Conservation (phyloP, 768 basidiomycete species). For the Tubosaeta sp. region DNA sequence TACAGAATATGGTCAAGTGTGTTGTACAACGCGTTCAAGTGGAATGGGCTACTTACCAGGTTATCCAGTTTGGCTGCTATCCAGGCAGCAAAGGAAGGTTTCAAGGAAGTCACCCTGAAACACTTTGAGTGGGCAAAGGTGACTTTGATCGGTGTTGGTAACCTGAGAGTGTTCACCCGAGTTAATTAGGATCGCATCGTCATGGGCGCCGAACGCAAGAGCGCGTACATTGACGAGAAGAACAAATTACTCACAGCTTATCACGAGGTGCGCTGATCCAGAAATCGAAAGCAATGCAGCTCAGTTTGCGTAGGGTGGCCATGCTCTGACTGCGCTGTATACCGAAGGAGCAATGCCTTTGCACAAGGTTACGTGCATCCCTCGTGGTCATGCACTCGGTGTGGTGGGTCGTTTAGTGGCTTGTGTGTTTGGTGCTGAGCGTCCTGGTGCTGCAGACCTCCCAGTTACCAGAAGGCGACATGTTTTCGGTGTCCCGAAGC, state of each 20-base stretch:
- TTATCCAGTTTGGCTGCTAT: constrained; percentile 77
- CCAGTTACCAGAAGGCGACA: constrained; percentile 73
- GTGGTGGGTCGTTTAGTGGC: constrained; percentile 47
- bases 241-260: constrained; percentile 90
- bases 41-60: background rate
- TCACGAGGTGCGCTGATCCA: constrained; percentile 67
- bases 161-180: background rate
- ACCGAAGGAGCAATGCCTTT: constrained; percentile 95
- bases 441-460: constrained; percentile 50
- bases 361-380: constrained; percentile 97
- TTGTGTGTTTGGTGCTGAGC: constrained; percentile 7
- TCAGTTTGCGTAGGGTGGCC: constrained; percentile 61
- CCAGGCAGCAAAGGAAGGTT: constrained; percentile 85
- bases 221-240: constrained; percentile 82
- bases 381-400: constrained; percentile 91
- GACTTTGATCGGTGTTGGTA: background rate
- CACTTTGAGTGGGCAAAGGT: constrained; percentile 99
- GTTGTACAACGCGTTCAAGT: constrained; percentile 23
- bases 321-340: constrained; percentile 91
- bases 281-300: background rate
- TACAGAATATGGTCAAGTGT: constrained; percentile 96
- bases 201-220: constrained; percentile 95
- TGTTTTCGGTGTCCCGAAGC: constrained; percentile 62
- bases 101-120: constrained; percentile 61
- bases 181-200: constrained; percentile 77